A percentile compares a stretch with the other conserved stretches of the same genome.
phyloP scores from a whole-genome alignment of 495 filamentous ascomycete genomes.

The Penicillium verhagenii region DNA sequence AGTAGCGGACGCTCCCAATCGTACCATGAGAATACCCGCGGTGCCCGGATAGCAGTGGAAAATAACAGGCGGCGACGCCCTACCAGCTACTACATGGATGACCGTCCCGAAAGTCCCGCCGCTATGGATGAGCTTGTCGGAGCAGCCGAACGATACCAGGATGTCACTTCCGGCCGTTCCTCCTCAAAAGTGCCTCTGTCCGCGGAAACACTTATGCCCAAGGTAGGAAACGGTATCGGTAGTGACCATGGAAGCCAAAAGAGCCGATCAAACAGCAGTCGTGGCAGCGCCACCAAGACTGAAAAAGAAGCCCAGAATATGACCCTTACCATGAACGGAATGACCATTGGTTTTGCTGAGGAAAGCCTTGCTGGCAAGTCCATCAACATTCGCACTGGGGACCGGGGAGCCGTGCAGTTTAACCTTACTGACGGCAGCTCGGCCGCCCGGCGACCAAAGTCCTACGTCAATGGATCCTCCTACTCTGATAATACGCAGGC shows the following conservation, averaged over 20 bases:
- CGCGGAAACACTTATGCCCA: slow-evolving; percentile 33
- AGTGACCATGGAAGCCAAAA: slow-evolving; percentile 49
- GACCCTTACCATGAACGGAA: slow-evolving; percentile 42
- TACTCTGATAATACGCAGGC: slow-evolving; percentile 38
- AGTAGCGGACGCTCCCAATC: slow-evolving; percentile 25
- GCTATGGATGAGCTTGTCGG: slow-evolving; percentile 29
- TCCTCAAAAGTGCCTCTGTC: slow-evolving; percentile 32
- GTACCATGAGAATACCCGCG: slow-evolving; percentile 34
- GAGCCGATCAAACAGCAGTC: slow-evolving; percentile 46
- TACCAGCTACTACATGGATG: slow-evolving; percentile 25
- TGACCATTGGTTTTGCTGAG: slow-evolving; percentile 42
- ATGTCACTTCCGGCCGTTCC: slow-evolving; percentile 27
- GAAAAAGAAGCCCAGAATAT: slow-evolving; percentile 38
- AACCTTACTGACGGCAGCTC: slow-evolving; percentile 35
- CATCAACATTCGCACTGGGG: slow-evolving; percentile 43
- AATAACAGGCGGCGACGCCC: slow-evolving; percentile 33
- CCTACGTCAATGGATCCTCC: slow-evolving; percentile 35
- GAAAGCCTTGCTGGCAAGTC: slow-evolving; percentile 38
- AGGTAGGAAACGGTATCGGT: slow-evolving; percentile 27
- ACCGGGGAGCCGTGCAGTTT: slow-evolving; percentile 38
- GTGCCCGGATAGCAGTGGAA: slow-evolving; percentile 34
- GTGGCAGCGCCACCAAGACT: slow-evolving; percentile 37
- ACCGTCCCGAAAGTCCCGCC: slow-evolving; percentile 12
- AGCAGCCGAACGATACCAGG: slow-evolving; percentile 43
- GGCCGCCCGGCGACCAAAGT: slow-evolving; percentile 32